Base-by-base conservation (phyloP, 306 rosid genomes). In the Ormosia semicastrata region DNA sequence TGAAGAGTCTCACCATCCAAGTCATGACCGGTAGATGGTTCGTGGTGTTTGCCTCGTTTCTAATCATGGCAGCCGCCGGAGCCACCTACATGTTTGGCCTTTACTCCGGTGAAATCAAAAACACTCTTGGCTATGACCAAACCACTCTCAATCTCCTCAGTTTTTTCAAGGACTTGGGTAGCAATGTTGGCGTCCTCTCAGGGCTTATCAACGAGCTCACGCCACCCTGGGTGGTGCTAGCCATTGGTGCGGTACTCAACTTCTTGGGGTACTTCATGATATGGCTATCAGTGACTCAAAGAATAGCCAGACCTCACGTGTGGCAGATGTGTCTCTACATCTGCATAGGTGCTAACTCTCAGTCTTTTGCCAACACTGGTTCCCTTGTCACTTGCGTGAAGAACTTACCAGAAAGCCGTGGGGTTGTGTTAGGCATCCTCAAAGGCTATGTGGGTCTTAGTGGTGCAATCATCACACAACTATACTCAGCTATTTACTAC, bases 131-230 rank as follows among this genome's bases (percentile, higher is more conserved):
- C 6, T 95, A 95, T 30, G 99, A 95, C 80, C 99, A 95, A 75
- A 65, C 80, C 32, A 95, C 99, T 1, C 92, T 95, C 18, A 91
- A 95, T 12, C 86, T 93, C 14, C 85, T 95, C 1, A 83, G 97
- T 66, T 95, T 95, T 81, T 95, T 91, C 89, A 95, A 95, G 71
- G 99, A 95, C 74, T 17, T 95, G 1, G 99, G 99, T 0, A 74
- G 92, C 37, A 95, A 90, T 78, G 92, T 95, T 2, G 98, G 98
- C 0, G 33, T 95, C 68, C 82, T 92, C 33, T 73, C 97, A 0
- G 98, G 98, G 24, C 85, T 95, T 13, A 81, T 95, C 90, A 92
- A 89, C 56, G 98, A 95, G 83, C 60, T 93, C 8, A 80, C 91
- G 0, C 98, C 98, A 4, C 99, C 99, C 10, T 89, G 90, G 90